These are phyloP conservation scores for Bonia amplexicaulis DNA, from an alignment of 176 grass and related monocot genomes.

Conservation along the genomic window DNA sequence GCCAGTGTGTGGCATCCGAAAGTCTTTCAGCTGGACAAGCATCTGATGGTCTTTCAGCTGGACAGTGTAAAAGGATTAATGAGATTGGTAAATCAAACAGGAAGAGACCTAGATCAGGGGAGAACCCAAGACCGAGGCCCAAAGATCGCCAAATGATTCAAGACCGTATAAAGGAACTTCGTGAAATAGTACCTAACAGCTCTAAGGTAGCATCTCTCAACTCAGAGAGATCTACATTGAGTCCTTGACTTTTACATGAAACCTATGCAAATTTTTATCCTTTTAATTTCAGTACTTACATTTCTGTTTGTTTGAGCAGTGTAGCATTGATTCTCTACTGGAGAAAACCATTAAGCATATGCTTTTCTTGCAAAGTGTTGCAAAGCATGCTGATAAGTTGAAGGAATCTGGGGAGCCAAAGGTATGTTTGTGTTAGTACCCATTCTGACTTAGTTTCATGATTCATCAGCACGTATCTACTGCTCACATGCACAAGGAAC, in stretches of 20 bases:
- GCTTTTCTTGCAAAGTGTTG: constrained; percentile 74
- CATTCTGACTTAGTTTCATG: neutral
- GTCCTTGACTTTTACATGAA: neutral
- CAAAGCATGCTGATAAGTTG: constrained; percentile 57
- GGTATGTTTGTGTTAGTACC: constrained; percentile 14
- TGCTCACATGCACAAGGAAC: neutral
- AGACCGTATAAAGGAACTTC: constrained; percentile 63
- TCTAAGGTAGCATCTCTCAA: constrained; percentile 41
- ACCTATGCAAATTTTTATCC: neutral
- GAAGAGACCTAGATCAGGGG: constrained; percentile 54
- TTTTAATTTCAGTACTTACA: neutral
- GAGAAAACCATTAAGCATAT: constrained; percentile 78
- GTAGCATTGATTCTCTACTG: constrained; percentile 66
- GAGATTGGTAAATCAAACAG: constrained; percentile 42
- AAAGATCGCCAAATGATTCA: constrained; percentile 77
- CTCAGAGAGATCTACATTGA: neutral
- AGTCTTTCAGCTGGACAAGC: constrained; percentile 21
- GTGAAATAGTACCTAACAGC: constrained; percentile 69
- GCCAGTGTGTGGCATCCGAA: constrained; percentile 2
- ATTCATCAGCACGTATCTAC: neutral
- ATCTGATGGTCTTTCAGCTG: constrained; percentile 24
- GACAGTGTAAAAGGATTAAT: constrained; percentile 36
- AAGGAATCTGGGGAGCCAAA: constrained; percentile 56
- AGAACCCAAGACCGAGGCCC: constrained; percentile 51
- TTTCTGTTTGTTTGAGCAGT: constrained; percentile 40